Percentiles rank a stretch among this genome's conserved stretches.
Conservation (phyloP, 306 rosid genomes). For the Sechiopsis laciniata region DNA sequence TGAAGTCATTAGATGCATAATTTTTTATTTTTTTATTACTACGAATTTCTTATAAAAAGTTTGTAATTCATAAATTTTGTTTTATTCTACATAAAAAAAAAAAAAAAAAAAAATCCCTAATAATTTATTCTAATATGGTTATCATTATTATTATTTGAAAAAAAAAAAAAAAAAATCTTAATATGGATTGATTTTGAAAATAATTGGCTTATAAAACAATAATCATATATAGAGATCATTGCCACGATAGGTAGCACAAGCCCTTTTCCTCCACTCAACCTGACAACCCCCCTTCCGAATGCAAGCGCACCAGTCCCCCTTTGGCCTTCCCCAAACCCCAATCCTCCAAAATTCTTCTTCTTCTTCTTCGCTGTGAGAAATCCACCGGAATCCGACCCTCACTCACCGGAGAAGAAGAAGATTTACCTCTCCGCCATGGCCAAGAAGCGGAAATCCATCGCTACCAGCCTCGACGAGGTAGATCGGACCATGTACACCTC, state of each 20-base stretch:
- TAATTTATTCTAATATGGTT: no score
- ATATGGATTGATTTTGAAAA: no score
- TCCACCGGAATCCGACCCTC: conserved; percentile 5
- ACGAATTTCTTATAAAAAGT: no score
- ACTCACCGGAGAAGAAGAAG: conserved; percentile 8
- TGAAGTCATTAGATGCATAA: no score
- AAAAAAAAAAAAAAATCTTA: no score
- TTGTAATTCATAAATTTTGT: no score
- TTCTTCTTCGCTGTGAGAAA: no score
- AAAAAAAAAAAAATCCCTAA: no score
- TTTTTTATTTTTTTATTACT: no score
- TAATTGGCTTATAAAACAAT: background rate
- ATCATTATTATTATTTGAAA: no score
- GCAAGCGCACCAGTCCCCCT: conserved; percentile 12
- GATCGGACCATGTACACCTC: conserved; percentile 91
- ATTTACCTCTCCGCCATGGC: conserved; percentile 29
- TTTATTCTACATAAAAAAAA: no score
- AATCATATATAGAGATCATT: background rate
- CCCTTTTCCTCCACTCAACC: conserved; percentile 22
- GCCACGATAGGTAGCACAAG: conserved; percentile 19
- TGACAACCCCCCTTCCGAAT: background rate
- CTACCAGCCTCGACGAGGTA: conserved; percentile 86
- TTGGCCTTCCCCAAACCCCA: background rate
- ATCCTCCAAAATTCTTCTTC: background rate
- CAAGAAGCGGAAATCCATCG: conserved; percentile 58